phyloP scores from a whole-genome alignment of 2,329 filamentous ascomycete species.

The Microsporum canis region DNA sequence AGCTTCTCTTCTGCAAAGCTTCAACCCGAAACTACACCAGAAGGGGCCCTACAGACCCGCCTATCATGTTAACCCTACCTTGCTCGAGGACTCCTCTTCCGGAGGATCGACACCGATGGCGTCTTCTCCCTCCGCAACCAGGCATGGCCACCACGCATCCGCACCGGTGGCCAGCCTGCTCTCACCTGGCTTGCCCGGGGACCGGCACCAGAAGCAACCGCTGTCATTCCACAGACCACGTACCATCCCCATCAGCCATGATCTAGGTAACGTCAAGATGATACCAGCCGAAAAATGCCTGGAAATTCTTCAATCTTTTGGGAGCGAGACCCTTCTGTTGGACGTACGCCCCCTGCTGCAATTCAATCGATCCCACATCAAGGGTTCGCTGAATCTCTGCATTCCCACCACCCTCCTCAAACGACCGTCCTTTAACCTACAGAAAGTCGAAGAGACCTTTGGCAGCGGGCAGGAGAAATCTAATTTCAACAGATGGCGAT shows the following conservation, averaged over 20 bases:
- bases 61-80: neutral
- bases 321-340: slow-evolving; percentile 55
- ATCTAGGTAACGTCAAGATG: slow-evolving; percentile 38
- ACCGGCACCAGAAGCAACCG: neutral
- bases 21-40: neutral
- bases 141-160: neutral
- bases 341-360: slow-evolving; percentile 82
- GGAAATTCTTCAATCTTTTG: slow-evolving; percentile 43
- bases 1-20: neutral
- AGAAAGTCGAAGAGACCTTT: slow-evolving; percentile 81
- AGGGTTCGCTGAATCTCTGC: slow-evolving; percentile 78
- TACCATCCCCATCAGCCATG: slow-evolving; percentile 43
- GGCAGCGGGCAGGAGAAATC: slow-evolving; percentile 56
- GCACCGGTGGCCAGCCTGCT: neutral
- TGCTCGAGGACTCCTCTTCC: neutral
- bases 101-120: neutral
- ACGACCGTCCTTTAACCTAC: slow-evolving; percentile 75
- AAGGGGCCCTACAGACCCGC: neutral
- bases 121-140: neutral
- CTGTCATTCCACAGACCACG: slow-evolving; percentile 31
- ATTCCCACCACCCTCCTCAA: slow-evolving; percentile 92
- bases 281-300: slow-evolving; percentile 46
- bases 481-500: slow-evolving; percentile 65
- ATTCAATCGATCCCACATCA: slow-evolving; percentile 62
- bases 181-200: neutral